Base-by-base conservation (phyloP, 2,329 filamentous ascomycete genomes). In the Fusarium floridanum region DNA sequence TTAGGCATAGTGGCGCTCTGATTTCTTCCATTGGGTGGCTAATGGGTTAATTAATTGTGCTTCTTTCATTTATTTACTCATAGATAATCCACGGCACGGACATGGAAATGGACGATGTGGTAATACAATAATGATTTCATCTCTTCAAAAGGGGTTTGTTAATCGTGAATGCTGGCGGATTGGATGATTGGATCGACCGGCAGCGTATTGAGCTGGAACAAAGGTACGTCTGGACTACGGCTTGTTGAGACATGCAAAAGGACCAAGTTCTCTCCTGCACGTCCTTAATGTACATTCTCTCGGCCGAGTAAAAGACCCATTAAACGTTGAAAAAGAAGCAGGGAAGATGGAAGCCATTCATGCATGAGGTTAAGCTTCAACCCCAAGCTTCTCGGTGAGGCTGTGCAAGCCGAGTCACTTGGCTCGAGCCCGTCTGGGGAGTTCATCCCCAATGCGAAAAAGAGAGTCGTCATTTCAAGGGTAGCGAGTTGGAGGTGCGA, bases 111-210 rank as follows among this genome's bases (percentile, higher is more conserved):
- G 50, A 53, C 48, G 48, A 29, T 53, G 48, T 20, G 50, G 50
- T 55, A 55, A 55, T 55, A 55, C 50, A 32, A 55, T 55, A 55
- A 55, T 55, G 48, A 55, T 55, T 55, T 55, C 50, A 32, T 55
- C 50, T 32, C 50, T 14, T 34, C 5, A 55, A 55, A 27, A 55
- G 2, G 17, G 50, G 48, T 17, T 32, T 55, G 6, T 5, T 6
- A 48, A 24, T 6, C 5, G 48, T 53, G 17, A 53, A n/a, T 53
- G 48, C 3, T 12, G 24, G 24, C 12, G 48, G 7, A 10, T 48
- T 48, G 14, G 22, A 48, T 3, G 48, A 29, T 53, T 29, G 24
- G 24, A 29, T 53, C 17, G 48, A 8, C 3, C 16, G 4, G 24
- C 9, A 4, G 24, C 5, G 43, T 17, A 22, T 6, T 45, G 3